Conservation (phyloP, 1,284 basidiomycete species). For the Microbotryum intermedium region DNA sequence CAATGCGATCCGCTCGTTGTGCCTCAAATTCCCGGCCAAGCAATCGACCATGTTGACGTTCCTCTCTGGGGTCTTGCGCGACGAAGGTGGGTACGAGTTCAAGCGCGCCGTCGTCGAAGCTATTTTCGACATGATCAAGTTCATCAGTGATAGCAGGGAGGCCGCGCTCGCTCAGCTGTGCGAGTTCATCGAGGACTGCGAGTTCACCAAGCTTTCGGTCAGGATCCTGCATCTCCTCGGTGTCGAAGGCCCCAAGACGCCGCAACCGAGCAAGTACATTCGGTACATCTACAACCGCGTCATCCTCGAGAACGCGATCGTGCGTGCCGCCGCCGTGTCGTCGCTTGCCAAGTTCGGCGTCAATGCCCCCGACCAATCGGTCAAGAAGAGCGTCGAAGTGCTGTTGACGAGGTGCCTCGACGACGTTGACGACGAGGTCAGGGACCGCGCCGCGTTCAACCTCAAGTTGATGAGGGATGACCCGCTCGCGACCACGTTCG, state of each 20-base stretch:
- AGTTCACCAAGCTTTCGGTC: slow-evolving; percentile 98
- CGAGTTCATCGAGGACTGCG: slow-evolving; percentile 99
- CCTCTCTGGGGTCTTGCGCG: slow-evolving; percentile 84
- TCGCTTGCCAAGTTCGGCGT: slow-evolving; percentile 96
- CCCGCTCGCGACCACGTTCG: slow-evolving; percentile 69
- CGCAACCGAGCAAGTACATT: slow-evolving; percentile 95
- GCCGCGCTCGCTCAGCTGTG: slow-evolving; percentile 94
- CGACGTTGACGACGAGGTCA: slow-evolving; percentile 97
- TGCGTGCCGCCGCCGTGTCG: slow-evolving; percentile 89
- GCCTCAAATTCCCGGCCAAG: slow-evolving; percentile 97
- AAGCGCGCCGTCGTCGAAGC: slow-evolving; percentile 98
- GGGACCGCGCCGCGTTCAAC: slow-evolving; percentile 94
- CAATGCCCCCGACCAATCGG: slow-evolving; percentile 63
- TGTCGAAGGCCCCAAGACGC: slow-evolving; percentile 88
- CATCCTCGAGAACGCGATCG: slow-evolving; percentile 95
- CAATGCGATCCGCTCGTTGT: slow-evolving; percentile 93
- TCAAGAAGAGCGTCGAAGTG: slow-evolving; percentile 80
- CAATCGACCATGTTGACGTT: slow-evolving; percentile 91
- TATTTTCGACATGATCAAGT: slow-evolving; percentile 99
- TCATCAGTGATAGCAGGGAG: slow-evolving; percentile 89
- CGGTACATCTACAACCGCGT: slow-evolving; percentile 99
- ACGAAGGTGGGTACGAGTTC: slow-evolving; percentile 99
- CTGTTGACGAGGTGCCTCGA: slow-evolving; percentile 78
- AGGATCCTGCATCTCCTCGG: slow-evolving; percentile 92
- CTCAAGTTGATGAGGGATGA: slow-evolving; percentile 74